These are phyloP conservation scores for Cymbopogon flexuosus DNA, from an alignment of 202 grass and related monocot genomes.

Conservation along the genomic window DNA sequence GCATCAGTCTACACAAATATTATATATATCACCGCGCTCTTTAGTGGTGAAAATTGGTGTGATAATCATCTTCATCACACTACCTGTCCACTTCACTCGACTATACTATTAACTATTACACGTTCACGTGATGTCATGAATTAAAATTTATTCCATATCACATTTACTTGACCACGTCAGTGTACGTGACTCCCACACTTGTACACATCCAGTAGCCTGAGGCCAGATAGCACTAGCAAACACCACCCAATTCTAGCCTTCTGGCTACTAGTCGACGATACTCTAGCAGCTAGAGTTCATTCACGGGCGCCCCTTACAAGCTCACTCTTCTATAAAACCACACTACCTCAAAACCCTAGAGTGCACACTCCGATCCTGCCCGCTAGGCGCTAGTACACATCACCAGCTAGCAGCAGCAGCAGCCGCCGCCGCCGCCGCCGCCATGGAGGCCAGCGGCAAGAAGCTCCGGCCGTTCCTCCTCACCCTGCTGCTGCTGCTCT, in stretches of 20 bases:
- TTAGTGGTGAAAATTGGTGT: too few species aligned
- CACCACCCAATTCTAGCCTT: background rate
- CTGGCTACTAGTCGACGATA: background rate
- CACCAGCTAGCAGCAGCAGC: background rate
- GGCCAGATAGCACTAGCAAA: background rate
- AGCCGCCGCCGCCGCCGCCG: background rate
- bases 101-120: too few species aligned
- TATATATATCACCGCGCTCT: too few species aligned
- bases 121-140: background rate
- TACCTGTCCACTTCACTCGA: too few species aligned
- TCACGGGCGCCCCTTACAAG: constrained; percentile 4
- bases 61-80: too few species aligned
- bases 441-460: constrained; percentile 45
- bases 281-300: background rate
- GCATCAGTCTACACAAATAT: too few species aligned
- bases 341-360: constrained; percentile 30
- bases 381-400: background rate
- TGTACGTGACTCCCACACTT: background rate
- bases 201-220: background rate
- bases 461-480: constrained; percentile 51
- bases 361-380: background rate
- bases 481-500: constrained; percentile 59
- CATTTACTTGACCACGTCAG: background rate
- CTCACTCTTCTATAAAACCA: constrained; percentile 31
- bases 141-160: background rate